Base-by-base conservation (phyloP, 2,329 filamentous ascomycete species). In the Monosporascus ibericus region DNA sequence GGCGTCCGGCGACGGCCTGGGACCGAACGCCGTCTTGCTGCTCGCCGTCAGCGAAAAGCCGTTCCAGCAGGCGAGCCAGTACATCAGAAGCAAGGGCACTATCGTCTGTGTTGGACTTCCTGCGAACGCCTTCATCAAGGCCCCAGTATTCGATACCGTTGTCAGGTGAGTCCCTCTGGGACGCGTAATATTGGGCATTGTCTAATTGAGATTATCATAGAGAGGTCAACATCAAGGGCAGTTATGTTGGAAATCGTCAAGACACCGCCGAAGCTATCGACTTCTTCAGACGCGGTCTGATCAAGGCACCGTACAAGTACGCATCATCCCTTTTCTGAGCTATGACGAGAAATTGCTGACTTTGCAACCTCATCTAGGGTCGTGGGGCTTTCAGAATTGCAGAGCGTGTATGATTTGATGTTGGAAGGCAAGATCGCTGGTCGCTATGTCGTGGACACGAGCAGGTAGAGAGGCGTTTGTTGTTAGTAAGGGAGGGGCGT, bases 181-280 rank as follows among this genome's bases (percentile, higher is more conserved):
- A 3, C 17, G 4, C n/a, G 2, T 17, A 34, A 20, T 18, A 2
- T 20, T 6, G 18, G 5, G 3, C 17, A 20, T 42, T 20, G 5
- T 42, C 39, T 42, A 4, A 42, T 6, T 15, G 18, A 15, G 17
- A 2, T 4, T 14, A 18, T 27, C 14, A 54, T 80, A 61, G 86
- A 73, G 96, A 96, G 90, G 85, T 96, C 75, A 85, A 73, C 63
- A 96, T 97, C 78, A 89, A 89, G 77, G 92, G 92, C 55, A 90
- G 85, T 63, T 96, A 96, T 68, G 92, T 97, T 60, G 92, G 92
- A 53, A 96, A 95, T 77, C 83, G 92, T 60, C 85, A 87, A 68
- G 92, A 97, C 69, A 87, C 85, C 1, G 82, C 85, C 50, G 92
- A 97, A 76, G 92, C 92, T 3, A 78, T 97, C 57, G 92, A 96